Evolutionary conservation across 2,329 filamentous ascomycete genomes (phyloP), one percentile per base, ranked within the genome.

Genomic region (Periconia sp.): DNA sequence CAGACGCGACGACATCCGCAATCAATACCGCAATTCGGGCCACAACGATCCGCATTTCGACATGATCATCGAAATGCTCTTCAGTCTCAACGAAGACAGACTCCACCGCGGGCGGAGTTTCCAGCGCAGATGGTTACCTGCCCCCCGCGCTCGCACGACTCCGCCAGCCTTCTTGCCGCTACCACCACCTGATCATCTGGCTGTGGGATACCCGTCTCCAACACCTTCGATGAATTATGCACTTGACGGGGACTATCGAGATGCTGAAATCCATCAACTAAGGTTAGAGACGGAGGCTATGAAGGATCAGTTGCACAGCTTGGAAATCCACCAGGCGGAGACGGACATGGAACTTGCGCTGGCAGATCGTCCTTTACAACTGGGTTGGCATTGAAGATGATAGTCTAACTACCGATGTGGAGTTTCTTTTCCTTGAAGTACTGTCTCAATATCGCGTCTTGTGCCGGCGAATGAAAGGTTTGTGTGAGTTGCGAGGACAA

Each of bases 1-100:
- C 2, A 40, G 29, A 13, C 17, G 26, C 12, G 8, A 43, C 16
- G 21, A 30, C n/a, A 36, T 44, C 2, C 18, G 19, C 8, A 13
- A 26, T 5, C 28, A 15, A 10, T 40, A 40, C 29, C 10, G n/a
- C 21, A 39, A 34, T 30, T 40, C 24, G 3, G 45, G 40, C 11
- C 7, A 30, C 13, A 17, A 28, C 21, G 19, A 43, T 17, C 39
- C 35, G 1, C 18, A 19, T 4, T 11, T 39, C 12, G 45, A 43
- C 4, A 10, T 12, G 3, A 23, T 43, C 10, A 29, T 43, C 25
- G 13, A 37, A 6, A 21, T 13, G 4, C 16, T 39, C 6, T 24
- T 10, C 12, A 12, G 38, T 18, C 19, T 6, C 15, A 4, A 15
- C 19, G 18, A 21, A 19, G 16, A 5, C 13, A 4, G 31, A 35